Evolutionary conservation across 306 rosid species (phyloP).

Genomic region (Quillaja saponaria): DNA sequence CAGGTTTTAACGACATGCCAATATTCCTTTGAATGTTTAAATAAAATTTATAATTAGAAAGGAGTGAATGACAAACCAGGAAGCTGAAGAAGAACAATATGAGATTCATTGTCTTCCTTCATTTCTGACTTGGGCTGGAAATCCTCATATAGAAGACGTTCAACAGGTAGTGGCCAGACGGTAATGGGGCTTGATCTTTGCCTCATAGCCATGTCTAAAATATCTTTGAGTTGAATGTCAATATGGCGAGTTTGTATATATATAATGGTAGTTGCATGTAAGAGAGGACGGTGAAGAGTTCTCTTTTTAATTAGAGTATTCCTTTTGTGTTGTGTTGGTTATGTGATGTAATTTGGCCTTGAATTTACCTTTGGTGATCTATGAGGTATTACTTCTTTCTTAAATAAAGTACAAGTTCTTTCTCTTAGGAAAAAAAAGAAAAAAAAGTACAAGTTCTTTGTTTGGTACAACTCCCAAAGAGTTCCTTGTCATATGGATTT

Average conservation of each 20-base stretch:
- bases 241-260: not conserved
- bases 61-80: conserved; percentile 18
- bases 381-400: not conserved
- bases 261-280: not conserved
- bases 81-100: conserved; percentile 16
- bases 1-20: too few species aligned
- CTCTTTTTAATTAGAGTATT: not conserved
- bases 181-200: not conserved
- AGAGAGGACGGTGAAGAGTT: not conserved
- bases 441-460: not conserved
- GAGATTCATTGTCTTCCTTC: conserved; percentile 30
- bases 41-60: not conserved
- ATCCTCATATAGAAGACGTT: conserved; percentile 22
- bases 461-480: not conserved
- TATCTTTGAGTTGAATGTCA: not conserved
- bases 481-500: too few species aligned
- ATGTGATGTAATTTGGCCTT: not conserved
- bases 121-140: conserved; percentile 32
- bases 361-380: too few species aligned
- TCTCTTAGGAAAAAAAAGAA: not conserved
- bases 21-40: too few species aligned
- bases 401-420: not conserved
- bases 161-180: not conserved
- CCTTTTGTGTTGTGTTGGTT: conserved; percentile 11
- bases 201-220: conserved; percentile 30